A percentile compares a stretch with the other conserved stretches of the same genome.
These are phyloP conservation scores for Candida patagonica DNA, from an alignment of 805 yeast species.

Conservation along the genomic window DNA sequence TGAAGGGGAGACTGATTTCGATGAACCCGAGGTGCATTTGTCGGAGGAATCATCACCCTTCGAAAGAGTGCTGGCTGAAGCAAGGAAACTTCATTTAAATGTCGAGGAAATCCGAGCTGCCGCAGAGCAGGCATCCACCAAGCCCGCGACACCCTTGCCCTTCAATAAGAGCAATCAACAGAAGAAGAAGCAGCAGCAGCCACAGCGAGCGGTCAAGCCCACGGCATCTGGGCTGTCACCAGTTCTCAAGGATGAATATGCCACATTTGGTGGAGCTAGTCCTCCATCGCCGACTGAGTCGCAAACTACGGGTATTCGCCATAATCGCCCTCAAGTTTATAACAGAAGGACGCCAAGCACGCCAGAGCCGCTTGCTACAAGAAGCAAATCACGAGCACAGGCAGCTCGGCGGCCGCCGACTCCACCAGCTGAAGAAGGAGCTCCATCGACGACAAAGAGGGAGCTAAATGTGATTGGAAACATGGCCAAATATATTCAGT, in stretches of 20 bases:
- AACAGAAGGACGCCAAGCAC: slow-evolving; percentile 9
- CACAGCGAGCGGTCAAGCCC: background rate
- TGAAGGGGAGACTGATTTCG: slow-evolving; percentile 17
- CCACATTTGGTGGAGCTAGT: background rate
- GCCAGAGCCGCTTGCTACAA: slow-evolving; percentile 7
- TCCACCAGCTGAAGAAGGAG: slow-evolving; percentile 2
- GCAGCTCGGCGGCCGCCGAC: slow-evolving; percentile 2
- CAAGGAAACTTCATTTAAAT: slow-evolving; percentile 15
- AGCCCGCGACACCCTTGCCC: background rate
- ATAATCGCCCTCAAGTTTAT: background rate
- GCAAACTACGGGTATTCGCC: background rate
- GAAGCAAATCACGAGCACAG: slow-evolving; percentile 5
- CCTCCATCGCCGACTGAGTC: background rate
- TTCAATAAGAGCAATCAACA: background rate
- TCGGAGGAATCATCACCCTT: slow-evolving; percentile 17
- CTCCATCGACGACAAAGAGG: slow-evolving; percentile 1
- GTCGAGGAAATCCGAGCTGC: slow-evolving; percentile 16
- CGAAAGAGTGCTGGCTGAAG: slow-evolving; percentile 19
- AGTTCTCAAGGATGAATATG: background rate
- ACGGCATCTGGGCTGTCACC: slow-evolving; percentile 3
- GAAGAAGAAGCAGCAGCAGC: slow-evolving; percentile 3
- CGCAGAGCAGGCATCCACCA: slow-evolving; percentile 2
- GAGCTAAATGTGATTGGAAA: slow-evolving; percentile 9
- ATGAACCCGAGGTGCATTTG: slow-evolving; percentile 7
- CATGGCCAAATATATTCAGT: slow-evolving; percentile 12